phyloP scores from a whole-genome alignment of 306 rosid species.

The Mimosa bimucronata region DNA sequence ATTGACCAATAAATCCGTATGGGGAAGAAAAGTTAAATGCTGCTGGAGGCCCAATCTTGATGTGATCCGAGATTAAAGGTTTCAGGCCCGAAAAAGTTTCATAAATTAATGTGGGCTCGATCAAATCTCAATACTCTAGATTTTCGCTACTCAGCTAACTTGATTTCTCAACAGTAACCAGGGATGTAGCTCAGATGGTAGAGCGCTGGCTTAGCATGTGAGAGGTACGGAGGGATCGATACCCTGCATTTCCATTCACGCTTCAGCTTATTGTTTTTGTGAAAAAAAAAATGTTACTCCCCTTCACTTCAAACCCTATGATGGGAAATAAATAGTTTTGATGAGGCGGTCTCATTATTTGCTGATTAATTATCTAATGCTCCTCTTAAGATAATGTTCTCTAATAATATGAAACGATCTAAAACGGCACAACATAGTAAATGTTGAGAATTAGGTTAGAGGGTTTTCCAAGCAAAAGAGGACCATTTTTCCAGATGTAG shows the following conservation, averaged over 20 bases:
- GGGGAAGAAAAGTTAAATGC: background rate
- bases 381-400: background rate
- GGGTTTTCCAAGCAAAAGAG: background rate
- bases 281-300: too few relatives aligned
- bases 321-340: background rate
- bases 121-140: background rate
- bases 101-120: background rate
- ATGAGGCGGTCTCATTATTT: background rate
- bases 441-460: background rate
- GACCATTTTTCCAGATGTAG: background rate
- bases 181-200: slow-evolving; percentile 88
- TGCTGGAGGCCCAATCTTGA: background rate
- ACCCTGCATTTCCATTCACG: too few relatives aligned
- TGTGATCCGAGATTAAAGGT: background rate
- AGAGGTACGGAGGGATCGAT: too few relatives aligned
- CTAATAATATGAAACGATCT: background rate
- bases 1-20: too few relatives aligned
- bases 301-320: too few relatives aligned
- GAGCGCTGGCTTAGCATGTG: slow-evolving; percentile 62
- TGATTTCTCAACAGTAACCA: background rate
- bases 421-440: background rate
- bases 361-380: background rate
- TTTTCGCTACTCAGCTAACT: background rate
- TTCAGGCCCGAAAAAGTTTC: background rate
- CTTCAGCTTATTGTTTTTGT: too few relatives aligned